Percentiles rank a stretch among this genome's conserved stretches.
Conservation (phyloP, 2,329 filamentous ascomycete species). For the Fusarium annulatum region DNA sequence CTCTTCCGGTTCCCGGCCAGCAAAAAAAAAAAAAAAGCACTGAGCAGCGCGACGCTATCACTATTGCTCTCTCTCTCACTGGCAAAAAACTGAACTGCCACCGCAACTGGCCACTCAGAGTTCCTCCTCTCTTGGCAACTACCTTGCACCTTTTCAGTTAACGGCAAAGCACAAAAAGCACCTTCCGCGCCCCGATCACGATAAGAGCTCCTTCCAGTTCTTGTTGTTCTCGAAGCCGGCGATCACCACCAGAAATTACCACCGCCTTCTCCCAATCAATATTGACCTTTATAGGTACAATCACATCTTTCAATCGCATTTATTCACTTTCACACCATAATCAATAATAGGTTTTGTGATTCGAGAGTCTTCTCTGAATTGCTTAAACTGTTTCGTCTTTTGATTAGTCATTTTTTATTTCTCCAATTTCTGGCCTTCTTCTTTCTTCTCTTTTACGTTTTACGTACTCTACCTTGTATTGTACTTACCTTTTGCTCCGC, state of each 20-base stretch:
- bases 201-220: slow-evolving; percentile 36
- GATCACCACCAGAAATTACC: slow-evolving; percentile 27
- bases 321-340: slow-evolving; percentile 21
- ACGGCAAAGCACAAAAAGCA: slow-evolving; percentile 37
- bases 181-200: slow-evolving; percentile 36
- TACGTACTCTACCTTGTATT: slow-evolving; percentile 8
- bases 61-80: background rate
- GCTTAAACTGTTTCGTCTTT: slow-evolving; percentile 20
- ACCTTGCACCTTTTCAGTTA: slow-evolving; percentile 29
- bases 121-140: slow-evolving; percentile 30
- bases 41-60: background rate
- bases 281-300: background rate
- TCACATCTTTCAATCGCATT: background rate
- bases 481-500: background rate
- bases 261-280: background rate
- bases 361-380: background rate
- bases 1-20: slow-evolving; percentile 25
- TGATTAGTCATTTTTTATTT: slow-evolving; percentile 27
- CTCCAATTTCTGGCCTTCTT: slow-evolving; percentile 1
- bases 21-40: slow-evolving; percentile 21
- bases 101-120: slow-evolving; percentile 23
- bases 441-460: slow-evolving; percentile 3
- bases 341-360: slow-evolving; percentile 37
- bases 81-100: background rate
- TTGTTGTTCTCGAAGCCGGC: slow-evolving; percentile 33